Evolutionary conservation across 148 eudicot species (phyloP).

Genomic region (Salicornia ramosissima): DNA sequence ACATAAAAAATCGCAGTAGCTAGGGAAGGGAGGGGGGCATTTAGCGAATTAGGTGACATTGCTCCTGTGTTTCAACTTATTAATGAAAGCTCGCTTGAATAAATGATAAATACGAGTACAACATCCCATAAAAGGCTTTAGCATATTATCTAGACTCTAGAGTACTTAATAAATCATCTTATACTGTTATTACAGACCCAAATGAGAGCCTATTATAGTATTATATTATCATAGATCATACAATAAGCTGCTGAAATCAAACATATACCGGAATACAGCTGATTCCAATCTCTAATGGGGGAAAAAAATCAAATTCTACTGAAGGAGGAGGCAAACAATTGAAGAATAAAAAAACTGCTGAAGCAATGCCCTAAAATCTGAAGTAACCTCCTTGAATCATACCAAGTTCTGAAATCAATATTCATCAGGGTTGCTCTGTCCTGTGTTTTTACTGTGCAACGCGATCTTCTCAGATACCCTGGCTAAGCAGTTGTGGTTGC

Average conservation of each 20-base stretch:
- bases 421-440: neutral
- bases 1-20: no score
- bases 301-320: no score
- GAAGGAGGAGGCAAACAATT: neutral
- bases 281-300: neutral
- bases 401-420: neutral
- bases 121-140: neutral
- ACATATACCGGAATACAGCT: constrained; percentile 6
- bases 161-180: neutral
- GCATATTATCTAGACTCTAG: no score
- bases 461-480: constrained; percentile 72
- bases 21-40: no score
- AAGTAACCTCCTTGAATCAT: constrained; percentile 1
- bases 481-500: constrained; percentile 74
- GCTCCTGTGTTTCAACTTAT: no score
- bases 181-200: neutral
- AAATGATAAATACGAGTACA: neutral
- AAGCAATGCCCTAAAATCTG: constrained; percentile 12
- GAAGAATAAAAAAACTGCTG: constrained; percentile 21
- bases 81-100: neutral
- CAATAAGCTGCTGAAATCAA: neutral
- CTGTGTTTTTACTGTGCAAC: constrained; percentile 16
- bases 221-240: neutral
- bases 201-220: constrained; percentile 7
- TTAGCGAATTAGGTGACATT: no score